phyloP scores from a whole-genome alignment of 768 basidiomycete genomes.

The Termitomyces sp. region DNA sequence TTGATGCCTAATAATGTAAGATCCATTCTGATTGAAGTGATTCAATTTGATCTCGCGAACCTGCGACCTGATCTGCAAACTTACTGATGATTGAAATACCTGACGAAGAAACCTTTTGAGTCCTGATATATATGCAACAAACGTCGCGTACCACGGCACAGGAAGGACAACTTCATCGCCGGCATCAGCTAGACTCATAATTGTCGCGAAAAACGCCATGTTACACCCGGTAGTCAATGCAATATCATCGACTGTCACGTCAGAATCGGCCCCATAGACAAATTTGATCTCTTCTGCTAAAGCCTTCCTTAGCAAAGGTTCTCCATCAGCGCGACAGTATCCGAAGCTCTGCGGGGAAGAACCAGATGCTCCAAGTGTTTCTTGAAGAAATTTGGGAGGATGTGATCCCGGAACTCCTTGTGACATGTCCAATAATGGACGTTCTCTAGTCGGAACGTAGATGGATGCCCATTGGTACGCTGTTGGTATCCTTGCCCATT shows the following conservation, averaged over 20 bases:
- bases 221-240: conserved; percentile 73
- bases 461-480: conserved; percentile 55
- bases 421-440: conserved; percentile 66
- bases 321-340: conserved; percentile 63
- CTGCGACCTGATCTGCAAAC: conserved; percentile 12
- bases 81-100: conserved; percentile 71
- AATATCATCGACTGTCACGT: conserved; percentile 56
- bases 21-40: conserved; percentile 55
- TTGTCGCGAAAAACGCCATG: conserved; percentile 61
- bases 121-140: neutral
- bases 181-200: conserved; percentile 64
- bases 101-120: conserved; percentile 16
- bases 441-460: conserved; percentile 38
- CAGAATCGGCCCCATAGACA: conserved; percentile 50
- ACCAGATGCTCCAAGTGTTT: conserved; percentile 44
- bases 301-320: conserved; percentile 46
- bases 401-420: conserved; percentile 73
- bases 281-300: conserved; percentile 60
- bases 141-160: conserved; percentile 54
- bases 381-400: conserved; percentile 52
- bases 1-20: conserved; percentile 62
- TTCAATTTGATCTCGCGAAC: neutral
- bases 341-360: conserved; percentile 44
- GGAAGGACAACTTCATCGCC: conserved; percentile 75
- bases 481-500: conserved; percentile 48